These are phyloP conservation scores for Trichoderma gracile DNA, from an alignment of 2,329 filamentous ascomycete genomes.

Conservation along the genomic window DNA sequence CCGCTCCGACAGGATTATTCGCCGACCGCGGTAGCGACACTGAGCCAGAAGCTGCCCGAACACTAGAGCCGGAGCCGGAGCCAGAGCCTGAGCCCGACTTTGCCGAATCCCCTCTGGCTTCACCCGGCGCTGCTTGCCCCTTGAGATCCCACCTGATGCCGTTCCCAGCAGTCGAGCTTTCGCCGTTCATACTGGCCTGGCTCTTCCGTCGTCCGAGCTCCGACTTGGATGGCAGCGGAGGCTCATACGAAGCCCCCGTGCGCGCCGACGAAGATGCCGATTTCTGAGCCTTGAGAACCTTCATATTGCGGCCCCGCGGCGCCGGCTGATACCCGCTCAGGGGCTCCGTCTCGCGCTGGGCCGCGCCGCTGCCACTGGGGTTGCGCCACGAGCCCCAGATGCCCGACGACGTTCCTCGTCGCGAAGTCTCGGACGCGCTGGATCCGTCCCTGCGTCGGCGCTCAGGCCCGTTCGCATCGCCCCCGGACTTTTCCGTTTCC, in stretches of 20 bases:
- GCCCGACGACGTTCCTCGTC: constrained; percentile 53
- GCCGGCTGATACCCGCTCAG: constrained; percentile 71
- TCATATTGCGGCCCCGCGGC: constrained; percentile 73
- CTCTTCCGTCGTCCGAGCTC: constrained; percentile 58
- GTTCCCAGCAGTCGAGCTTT: constrained; percentile 30
- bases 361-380: constrained; percentile 50
- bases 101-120: constrained; percentile 2
- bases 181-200: constrained; percentile 43
- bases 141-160: constrained; percentile 57
- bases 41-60: constrained; percentile 37
- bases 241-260: constrained; percentile 56
- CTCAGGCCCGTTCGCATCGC: constrained; percentile 31
- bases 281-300: constrained; percentile 80
- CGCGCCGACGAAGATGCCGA: constrained; percentile 55
- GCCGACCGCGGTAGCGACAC: constrained; percentile 56
- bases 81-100: constrained; percentile 13
- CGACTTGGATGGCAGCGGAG: constrained; percentile 47
- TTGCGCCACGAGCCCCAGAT: constrained; percentile 75
- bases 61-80: constrained; percentile 10
- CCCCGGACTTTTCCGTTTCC: constrained; percentile 45
- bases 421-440: constrained; percentile 36
- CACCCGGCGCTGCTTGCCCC: constrained; percentile 34
- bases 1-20: constrained; percentile 82
- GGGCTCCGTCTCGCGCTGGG: constrained; percentile 55
- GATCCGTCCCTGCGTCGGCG: constrained; percentile 35